These are phyloP conservation scores for Kitagawia praeruptora DNA, from an alignment of 129 eudicot genomes.

Conservation along the genomic window DNA sequence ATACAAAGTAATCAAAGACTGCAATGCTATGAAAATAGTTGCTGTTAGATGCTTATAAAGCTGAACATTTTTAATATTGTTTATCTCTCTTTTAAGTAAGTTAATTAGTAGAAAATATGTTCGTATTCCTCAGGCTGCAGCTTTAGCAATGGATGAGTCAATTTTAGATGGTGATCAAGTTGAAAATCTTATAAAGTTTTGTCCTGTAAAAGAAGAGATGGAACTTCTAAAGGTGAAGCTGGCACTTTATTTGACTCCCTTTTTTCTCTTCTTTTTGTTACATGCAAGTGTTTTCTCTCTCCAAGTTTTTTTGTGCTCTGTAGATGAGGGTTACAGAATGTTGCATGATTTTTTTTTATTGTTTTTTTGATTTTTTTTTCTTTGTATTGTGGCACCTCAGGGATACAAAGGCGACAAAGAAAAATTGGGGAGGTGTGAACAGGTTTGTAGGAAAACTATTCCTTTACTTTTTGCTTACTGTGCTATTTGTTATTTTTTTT, in stretches of 20 bases:
- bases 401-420: constrained; percentile 65
- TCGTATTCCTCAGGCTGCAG: constrained; percentile 48
- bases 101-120: constrained; percentile 11
- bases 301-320: neutral
- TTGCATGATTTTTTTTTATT: constrained; percentile 10
- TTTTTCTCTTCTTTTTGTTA: neutral
- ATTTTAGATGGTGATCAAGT: constrained; percentile 76
- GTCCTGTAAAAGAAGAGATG: constrained; percentile 86
- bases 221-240: constrained; percentile 67
- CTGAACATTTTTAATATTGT: neutral
- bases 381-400: constrained; percentile 31
- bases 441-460: constrained; percentile 24
- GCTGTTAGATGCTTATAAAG: neutral
- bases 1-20: neutral
- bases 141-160: constrained; percentile 76
- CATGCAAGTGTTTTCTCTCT: neutral
- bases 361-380: constrained; percentile 10
- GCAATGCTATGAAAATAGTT: neutral
- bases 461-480: neutral
- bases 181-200: constrained; percentile 71
- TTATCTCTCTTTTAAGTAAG: constrained; percentile 11
- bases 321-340: neutral
- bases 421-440: constrained; percentile 70
- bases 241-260: neutral
- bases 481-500: neutral